Percentiles rank a stretch among this genome's conserved stretches.
phyloP scores from a whole-genome alignment of 116 monocot genomes.

The Trichopus zeylanicus region DNA sequence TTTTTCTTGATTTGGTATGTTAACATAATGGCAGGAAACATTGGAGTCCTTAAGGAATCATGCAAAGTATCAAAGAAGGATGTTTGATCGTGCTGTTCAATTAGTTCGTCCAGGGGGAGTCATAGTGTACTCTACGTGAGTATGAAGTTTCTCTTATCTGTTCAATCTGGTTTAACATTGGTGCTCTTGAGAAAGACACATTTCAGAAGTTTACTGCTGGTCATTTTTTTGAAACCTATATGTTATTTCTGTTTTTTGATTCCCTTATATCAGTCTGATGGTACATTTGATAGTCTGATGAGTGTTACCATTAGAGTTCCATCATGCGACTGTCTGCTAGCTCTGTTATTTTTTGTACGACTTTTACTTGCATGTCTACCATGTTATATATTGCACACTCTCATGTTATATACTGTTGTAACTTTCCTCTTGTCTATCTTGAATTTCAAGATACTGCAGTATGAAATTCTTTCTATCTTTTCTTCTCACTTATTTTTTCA shows the following conservation, averaged over 20 bases:
- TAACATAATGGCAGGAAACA: slow-evolving; percentile 51
- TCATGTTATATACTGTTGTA: too few relatives aligned
- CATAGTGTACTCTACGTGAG: slow-evolving; percentile 96
- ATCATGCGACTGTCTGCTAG: neutral
- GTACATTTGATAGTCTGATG: neutral
- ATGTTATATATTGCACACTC: too few relatives aligned
- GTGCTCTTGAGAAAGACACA: neutral
- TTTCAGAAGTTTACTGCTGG: neutral
- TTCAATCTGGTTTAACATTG: neutral
- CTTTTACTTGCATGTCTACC: too few relatives aligned
- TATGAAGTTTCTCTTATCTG: neutral
- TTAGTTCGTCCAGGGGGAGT: slow-evolving; percentile 89
- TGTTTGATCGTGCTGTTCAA: slow-evolving; percentile 92
- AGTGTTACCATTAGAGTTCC: neutral
- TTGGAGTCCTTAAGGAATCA: slow-evolving; percentile 64
- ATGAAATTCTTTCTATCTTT: neutral
- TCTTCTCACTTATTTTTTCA: neutral
- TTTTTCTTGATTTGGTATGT: neutral
- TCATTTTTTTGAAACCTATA: too few relatives aligned
- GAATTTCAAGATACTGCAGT: neutral
- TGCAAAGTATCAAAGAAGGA: slow-evolving; percentile 73
- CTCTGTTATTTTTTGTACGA: neutral
- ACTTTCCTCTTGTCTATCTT: too few relatives aligned
- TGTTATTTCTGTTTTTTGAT: too few relatives aligned
- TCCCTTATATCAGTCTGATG: neutral